phyloP scores from a whole-genome alignment of 176 grass and related monocot genomes.

The Rhipidocladum racemiflorum region DNA sequence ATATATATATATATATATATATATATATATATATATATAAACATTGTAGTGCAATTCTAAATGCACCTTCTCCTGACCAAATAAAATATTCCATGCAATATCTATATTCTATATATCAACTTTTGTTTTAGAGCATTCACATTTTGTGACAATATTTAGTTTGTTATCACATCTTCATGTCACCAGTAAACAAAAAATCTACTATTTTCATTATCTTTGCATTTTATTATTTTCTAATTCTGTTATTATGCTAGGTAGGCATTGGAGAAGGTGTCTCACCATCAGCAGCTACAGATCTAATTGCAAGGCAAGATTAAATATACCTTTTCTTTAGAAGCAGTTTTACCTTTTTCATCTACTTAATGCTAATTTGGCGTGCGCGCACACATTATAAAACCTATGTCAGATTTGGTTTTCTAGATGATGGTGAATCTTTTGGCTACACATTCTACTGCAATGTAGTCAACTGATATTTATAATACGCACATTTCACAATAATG shows the following conservation, averaged over 20 bases:
- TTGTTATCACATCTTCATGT: too few relatives aligned
- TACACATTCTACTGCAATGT: constrained; percentile 3
- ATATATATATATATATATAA: too few relatives aligned
- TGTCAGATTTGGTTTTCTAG: neutral
- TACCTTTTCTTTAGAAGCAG: neutral
- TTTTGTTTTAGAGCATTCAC: constrained; percentile 10
- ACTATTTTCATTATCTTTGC: too few relatives aligned
- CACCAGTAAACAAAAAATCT: too few relatives aligned
- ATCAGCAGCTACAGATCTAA: constrained; percentile 96
- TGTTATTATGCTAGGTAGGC: constrained; percentile 39
- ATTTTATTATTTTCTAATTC: constrained; percentile 30
- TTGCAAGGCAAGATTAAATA: constrained; percentile 63
- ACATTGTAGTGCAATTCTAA: neutral
- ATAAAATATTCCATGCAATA: constrained; percentile 1
- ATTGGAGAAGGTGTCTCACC: constrained; percentile 89
- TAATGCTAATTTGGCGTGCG: constrained; percentile 26
- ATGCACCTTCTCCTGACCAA: neutral
- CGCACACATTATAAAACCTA: too few relatives aligned
- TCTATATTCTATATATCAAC: constrained; percentile 20
- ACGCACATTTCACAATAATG: constrained; percentile 4
- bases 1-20: too few relatives aligned
- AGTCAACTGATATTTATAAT: neutral
- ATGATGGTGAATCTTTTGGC: neutral
- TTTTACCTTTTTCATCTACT: neutral
- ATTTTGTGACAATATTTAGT: too few relatives aligned